Percentiles rank a stretch among this genome's conserved stretches.
phyloP scores from a whole-genome alignment of 331 rosid species.

The Malus hybrid region DNA sequence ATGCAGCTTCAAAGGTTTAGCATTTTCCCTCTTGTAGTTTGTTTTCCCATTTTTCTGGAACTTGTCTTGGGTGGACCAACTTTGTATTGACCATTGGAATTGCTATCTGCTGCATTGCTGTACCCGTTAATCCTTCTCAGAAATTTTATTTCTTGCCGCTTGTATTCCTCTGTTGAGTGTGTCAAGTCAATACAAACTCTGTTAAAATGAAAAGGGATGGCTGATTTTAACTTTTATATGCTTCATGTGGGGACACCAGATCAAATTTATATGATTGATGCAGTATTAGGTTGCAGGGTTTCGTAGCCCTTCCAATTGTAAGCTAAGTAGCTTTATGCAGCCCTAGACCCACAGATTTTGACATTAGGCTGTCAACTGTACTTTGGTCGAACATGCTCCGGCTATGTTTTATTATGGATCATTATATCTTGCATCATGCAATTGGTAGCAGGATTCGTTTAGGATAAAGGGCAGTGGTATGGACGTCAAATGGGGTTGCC shows the following conservation, averaged over 20 bases:
- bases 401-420: not conserved
- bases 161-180: not conserved
- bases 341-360: not conserved
- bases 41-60: not conserved
- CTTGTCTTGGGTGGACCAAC: not conserved
- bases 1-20: conserved; percentile 14
- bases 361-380: not conserved
- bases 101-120: not conserved
- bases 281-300: not conserved
- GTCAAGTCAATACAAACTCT: not conserved
- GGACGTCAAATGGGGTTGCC: not conserved
- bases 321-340: not conserved
- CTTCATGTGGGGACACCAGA: too few relatives aligned
- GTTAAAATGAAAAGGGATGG: not conserved
- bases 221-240: not conserved
- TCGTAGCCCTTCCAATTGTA: not conserved
- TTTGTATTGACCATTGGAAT: not conserved
- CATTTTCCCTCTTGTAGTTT: not conserved
- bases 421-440: not conserved
- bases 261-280: not conserved
- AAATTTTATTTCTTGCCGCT: not conserved
- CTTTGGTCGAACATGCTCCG: not conserved
- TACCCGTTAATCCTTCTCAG: not conserved
- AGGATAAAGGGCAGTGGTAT: not conserved
- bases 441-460: not conserved